Evolutionary conservation across 1,139 yeast species (phyloP).

Genomic region (Nakaseomyces kungkrabaensis): DNA sequence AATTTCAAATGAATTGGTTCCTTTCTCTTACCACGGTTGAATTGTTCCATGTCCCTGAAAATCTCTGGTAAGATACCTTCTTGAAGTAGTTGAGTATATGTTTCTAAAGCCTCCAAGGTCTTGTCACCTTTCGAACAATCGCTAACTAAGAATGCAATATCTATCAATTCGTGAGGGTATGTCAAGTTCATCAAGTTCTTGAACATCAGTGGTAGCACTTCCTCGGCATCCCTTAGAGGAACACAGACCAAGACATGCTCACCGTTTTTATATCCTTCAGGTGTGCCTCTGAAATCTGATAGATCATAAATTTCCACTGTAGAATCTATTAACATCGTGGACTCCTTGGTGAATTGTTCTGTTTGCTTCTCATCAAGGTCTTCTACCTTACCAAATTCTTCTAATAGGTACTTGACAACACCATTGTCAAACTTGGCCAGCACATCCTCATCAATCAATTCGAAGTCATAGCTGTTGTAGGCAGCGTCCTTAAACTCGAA

Average conservation of each 20-base stretch:
- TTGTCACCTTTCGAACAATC: conserved; percentile 72
- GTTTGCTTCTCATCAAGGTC: conserved; percentile 19
- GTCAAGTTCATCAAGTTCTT: conserved; percentile 78
- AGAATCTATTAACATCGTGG: conserved; percentile 23
- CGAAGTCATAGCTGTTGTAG: conserved; percentile 29
- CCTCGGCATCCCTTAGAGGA: conserved; percentile 77
- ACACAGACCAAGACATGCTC: conserved; percentile 63
- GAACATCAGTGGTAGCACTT: conserved; percentile 72
- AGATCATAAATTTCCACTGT: conserved; percentile 55
- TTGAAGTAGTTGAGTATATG: conserved; percentile 58
- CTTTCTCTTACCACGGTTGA: conserved; percentile 38
- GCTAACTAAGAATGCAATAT: conserved; percentile 74
- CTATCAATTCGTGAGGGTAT: conserved; percentile 72
- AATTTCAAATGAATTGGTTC: conserved; percentile 50
- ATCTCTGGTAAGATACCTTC: conserved; percentile 49
- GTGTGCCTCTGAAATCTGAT: conserved; percentile 44
- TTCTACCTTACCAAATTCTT: conserved; percentile 25
- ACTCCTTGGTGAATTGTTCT: conserved; percentile 18
- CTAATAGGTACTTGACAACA: conserved; percentile 28
- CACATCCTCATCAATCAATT: conserved; percentile 26
- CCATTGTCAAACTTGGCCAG: conserved; percentile 32
- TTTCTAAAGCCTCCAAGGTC: conserved; percentile 58
- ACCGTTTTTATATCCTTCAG: conserved; percentile 44
- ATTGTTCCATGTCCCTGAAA: conserved; percentile 50
- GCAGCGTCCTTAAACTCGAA: conserved; percentile 25